phyloP scores from a whole-genome alignment of 495 filamentous ascomycete species.

The Achaetomiella virescens region DNA sequence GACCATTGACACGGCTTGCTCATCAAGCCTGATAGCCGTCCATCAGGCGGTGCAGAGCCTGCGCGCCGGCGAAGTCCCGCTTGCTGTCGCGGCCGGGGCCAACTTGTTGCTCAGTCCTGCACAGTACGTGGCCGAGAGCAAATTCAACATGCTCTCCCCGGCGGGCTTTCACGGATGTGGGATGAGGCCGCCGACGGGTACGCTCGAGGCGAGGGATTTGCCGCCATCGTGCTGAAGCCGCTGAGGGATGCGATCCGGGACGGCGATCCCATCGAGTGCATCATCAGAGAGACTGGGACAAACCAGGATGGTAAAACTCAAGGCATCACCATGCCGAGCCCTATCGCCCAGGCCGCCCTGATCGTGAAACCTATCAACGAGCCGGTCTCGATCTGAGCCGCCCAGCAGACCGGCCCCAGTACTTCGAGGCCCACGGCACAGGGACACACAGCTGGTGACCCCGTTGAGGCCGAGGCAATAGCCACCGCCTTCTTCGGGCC shows the following conservation, averaged over 20 bases:
- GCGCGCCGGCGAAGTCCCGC: constrained; percentile 25
- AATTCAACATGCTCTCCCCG: constrained; percentile 33
- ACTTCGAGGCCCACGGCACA: constrained; percentile 41
- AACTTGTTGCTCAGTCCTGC: constrained; percentile 47
- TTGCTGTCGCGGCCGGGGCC: constrained; percentile 45
- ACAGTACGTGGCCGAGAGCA: constrained; percentile 22
- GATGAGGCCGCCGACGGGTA: constrained; percentile 56
- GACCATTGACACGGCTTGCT: constrained; percentile 50
- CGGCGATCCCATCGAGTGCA: constrained; percentile 50
- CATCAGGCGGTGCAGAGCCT: constrained; percentile 47
- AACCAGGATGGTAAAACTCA: constrained; percentile 50
- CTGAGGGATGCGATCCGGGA: constrained; percentile 42
- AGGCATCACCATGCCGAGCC: constrained; percentile 48
- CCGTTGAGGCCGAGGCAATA: constrained; percentile 37
- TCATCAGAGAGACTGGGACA: constrained; percentile 48
- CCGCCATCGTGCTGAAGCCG: constrained; percentile 48
- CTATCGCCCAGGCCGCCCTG: constrained; percentile 43
- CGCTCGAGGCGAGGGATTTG: constrained; percentile 54
- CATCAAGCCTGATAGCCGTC: constrained; percentile 45
- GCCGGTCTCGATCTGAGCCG: constrained; percentile 38
- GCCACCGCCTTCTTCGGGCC: constrained; percentile 27
- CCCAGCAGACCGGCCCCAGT: constrained; percentile 27
- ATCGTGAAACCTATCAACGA: constrained; percentile 42
- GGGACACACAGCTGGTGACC: constrained; percentile 12
- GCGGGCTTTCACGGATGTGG: constrained; percentile 49